phyloP scores from a whole-genome alignment of 805 yeast species.

The Metschnikowia kofuensis region DNA sequence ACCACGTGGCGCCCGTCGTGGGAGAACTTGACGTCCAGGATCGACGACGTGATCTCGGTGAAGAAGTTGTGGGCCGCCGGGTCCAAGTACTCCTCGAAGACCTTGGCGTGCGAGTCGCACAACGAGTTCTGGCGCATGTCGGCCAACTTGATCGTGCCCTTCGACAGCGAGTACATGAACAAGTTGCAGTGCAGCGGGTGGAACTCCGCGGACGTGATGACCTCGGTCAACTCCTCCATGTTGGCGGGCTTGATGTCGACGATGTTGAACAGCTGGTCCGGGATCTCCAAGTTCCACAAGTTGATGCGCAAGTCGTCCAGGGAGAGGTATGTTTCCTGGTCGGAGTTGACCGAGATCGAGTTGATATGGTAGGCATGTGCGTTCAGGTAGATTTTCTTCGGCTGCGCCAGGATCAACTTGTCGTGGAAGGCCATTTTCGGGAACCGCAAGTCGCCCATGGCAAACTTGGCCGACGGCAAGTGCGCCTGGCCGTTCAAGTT shows the following conservation, averaged over 20 bases:
- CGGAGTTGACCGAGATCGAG: constrained; percentile 90
- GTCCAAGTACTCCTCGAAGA: constrained; percentile 90
- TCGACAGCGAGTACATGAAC: constrained; percentile 92
- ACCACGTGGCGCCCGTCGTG: constrained; percentile 92
- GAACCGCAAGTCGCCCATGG: constrained; percentile 54
- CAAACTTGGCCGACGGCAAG: constrained; percentile 24
- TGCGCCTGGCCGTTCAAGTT: constrained; percentile 46
- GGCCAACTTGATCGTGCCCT: constrained; percentile 91
- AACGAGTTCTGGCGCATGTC: constrained; percentile 96
- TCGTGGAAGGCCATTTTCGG: constrained; percentile 94
- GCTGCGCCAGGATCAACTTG: constrained; percentile 91
- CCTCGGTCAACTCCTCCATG: constrained; percentile 99
- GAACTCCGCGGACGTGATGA: constrained; percentile 93
- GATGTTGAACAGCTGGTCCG: constrained; percentile 93
- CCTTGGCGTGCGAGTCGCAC: constrained; percentile 84
- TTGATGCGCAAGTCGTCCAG: constrained; percentile 94
- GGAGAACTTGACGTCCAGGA: constrained; percentile 90
- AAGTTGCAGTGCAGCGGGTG: constrained; percentile 90
- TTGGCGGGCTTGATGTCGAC: constrained; percentile 97
- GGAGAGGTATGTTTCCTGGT: constrained; percentile 90
- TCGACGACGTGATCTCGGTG: constrained; percentile 93
- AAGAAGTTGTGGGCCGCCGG: constrained; percentile 92
- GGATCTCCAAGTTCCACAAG: constrained; percentile 90
- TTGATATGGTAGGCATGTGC: constrained; percentile 98
- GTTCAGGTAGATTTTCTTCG: constrained; percentile 85